Evolutionary conservation across 306 rosid genomes (phyloP).

Genomic region (Pachyrhizus erosus): DNA sequence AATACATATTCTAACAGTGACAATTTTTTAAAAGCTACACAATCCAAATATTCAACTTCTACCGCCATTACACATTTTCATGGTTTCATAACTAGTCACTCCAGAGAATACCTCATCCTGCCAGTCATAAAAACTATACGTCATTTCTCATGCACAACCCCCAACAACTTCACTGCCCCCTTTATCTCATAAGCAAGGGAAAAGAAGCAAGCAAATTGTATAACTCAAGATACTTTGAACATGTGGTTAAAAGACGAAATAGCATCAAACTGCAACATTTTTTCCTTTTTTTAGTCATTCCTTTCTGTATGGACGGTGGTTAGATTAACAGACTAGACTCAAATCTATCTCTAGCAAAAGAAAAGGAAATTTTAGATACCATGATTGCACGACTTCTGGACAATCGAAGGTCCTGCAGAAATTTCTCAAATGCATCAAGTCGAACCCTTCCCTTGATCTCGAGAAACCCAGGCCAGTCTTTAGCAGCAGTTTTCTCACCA

Average conservation of each 20-base stretch:
- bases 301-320: slow-evolving; percentile 27
- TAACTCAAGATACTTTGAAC: background rate
- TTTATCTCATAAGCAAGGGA: background rate
- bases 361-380: slow-evolving; percentile 74
- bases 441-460: slow-evolving; percentile 98
- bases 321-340: slow-evolving; percentile 30
- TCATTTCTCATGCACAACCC: slow-evolving; percentile 27
- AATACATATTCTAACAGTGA: background rate
- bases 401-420: slow-evolving; percentile 85
- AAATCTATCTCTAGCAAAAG: slow-evolving; percentile 47
- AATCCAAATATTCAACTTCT: background rate
- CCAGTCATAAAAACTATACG: slow-evolving; percentile 5
- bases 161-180: slow-evolving; percentile 8
- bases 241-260: background rate
- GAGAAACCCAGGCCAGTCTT: slow-evolving; percentile 83
- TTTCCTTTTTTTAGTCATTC: background rate
- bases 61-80: background rate
- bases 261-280: slow-evolving; percentile 28
- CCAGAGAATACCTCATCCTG: background rate
- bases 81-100: background rate
- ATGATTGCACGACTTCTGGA: slow-evolving; percentile 96
- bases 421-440: slow-evolving; percentile 90
- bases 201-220: background rate
- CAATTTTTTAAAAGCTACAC: background rate
- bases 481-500: slow-evolving; percentile 78